Conservation (phyloP, 345 rosid genomes). For the Populus ilicifolia region DNA sequence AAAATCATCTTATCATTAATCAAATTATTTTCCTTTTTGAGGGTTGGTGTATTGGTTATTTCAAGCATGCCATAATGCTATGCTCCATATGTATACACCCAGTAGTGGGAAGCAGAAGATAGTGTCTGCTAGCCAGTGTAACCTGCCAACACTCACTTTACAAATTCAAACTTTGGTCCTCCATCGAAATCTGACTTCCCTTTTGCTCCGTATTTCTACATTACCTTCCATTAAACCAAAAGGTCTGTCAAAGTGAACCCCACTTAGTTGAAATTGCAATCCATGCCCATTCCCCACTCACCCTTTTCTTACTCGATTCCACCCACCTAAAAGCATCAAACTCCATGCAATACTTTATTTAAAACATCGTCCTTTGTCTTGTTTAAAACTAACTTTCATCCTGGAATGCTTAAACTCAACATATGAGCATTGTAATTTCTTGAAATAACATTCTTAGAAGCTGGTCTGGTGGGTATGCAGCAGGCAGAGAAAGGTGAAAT, state of each 20-base stretch:
- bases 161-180: neutral
- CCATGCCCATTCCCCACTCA: slow-evolving; percentile 24
- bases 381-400: neutral
- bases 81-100: neutral
- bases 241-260: slow-evolving; percentile 29
- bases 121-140: slow-evolving; percentile 11
- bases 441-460: neutral
- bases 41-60: neutral
- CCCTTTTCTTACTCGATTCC: slow-evolving; percentile 1
- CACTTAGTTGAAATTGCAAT: slow-evolving; percentile 29
- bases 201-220: slow-evolving; percentile 20
- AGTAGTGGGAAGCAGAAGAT: slow-evolving; percentile 32
- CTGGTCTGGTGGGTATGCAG: neutral
- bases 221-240: slow-evolving; percentile 1
- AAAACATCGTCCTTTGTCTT: neutral
- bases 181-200: slow-evolving; percentile 9
- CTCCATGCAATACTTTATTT: slow-evolving; percentile 21
- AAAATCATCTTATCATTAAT: neutral
- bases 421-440: neutral
- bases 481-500: neutral
- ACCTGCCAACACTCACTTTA: slow-evolving; percentile 15
- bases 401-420: neutral
- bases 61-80: neutral
- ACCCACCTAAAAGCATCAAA: slow-evolving; percentile 13
- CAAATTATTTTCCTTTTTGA: neutral